Conservation (phyloP, 1,284 basidiomycete genomes). For the Bondarzewia mesenterica region DNA sequence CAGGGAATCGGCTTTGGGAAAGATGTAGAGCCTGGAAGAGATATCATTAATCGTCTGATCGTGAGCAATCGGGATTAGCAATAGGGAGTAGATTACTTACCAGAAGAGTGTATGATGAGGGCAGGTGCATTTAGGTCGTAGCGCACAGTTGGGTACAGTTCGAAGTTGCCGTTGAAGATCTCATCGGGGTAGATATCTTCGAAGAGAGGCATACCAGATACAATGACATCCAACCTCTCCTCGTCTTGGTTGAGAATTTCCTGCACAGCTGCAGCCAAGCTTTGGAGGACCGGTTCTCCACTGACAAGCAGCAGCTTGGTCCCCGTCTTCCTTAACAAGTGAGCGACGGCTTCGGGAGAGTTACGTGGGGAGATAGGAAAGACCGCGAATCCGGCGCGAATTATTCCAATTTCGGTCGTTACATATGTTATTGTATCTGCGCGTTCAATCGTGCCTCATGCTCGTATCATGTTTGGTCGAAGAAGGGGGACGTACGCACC, state of each 20-base stretch:
- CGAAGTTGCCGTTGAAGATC: constrained; percentile 3
- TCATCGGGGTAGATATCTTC: constrained; percentile 15
- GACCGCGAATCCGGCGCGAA: constrained; percentile 22
- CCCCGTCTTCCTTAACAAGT: constrained; percentile 15
- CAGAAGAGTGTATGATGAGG: constrained; percentile 25
- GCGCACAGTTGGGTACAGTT: constrained; percentile 14
- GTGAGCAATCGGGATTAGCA: neutral
- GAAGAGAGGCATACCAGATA: constrained; percentile 15
- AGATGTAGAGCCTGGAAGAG: constrained; percentile 11
- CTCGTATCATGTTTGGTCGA: neutral
- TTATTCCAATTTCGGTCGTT: constrained; percentile 19
- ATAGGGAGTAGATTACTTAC: constrained; percentile 17
- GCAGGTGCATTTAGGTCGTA: constrained; percentile 15
- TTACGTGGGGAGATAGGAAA: constrained; percentile 25
- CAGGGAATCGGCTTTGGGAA: constrained; percentile 14
- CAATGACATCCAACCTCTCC: constrained; percentile 4
- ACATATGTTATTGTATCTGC: constrained; percentile 25
- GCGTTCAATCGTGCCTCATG: neutral
- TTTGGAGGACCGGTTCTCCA: constrained; percentile 13
- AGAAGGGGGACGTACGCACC: constrained; percentile 12
- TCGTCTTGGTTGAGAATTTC: constrained; percentile 8
- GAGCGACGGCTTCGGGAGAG: constrained; percentile 21
- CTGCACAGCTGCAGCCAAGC: constrained; percentile 10
- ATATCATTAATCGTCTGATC: neutral
- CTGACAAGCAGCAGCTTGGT: constrained; percentile 7